Conservation (phyloP, 2,329 filamentous ascomycete genomes). For the Drechmeria coniospora region DNA sequence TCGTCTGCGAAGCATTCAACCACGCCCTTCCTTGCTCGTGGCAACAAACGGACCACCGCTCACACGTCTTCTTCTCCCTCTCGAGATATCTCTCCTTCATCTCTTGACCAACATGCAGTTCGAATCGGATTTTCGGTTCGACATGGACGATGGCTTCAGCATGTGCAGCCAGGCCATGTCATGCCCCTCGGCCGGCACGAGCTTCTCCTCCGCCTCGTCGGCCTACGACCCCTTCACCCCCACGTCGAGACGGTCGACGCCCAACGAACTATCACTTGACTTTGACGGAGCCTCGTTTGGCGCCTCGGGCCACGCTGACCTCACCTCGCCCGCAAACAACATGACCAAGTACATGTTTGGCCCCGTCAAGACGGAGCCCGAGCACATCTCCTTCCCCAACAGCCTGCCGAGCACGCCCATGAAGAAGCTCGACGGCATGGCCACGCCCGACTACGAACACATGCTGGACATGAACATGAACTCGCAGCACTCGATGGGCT, state of each 20-base stretch:
- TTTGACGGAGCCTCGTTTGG: constrained; percentile 18
- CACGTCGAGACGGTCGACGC: constrained; percentile 27
- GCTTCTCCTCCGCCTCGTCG: constrained; percentile 25
- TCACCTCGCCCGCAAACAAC: constrained; percentile 20
- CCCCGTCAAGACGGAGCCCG: constrained; percentile 18
- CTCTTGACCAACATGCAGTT: constrained; percentile 18
- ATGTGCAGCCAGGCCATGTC: constrained; percentile 20
- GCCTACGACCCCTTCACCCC: constrained; percentile 29
- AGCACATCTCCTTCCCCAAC: constrained; percentile 16
- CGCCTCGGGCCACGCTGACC: constrained; percentile 13
- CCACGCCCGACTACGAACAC: constrained; percentile 21
- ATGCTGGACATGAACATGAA: constrained; percentile 22
- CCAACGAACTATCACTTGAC: constrained; percentile 21
- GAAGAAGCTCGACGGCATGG: constrained; percentile 18
- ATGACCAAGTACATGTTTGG: constrained; percentile 20
- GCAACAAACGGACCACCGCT: too few relatives aligned
- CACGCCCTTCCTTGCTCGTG: too few relatives aligned
- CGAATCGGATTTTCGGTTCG: constrained; percentile 22
- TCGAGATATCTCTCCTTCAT: constrained; percentile 2
- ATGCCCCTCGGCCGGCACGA: constrained; percentile 18
- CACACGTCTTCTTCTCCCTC: constrained; percentile 2
- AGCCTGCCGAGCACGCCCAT: constrained; percentile 20
- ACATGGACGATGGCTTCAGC: constrained; percentile 24
- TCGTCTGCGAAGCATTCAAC: too few relatives aligned
- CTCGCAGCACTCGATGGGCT: constrained; percentile 18